Evolutionary conservation across 495 filamentous ascomycete species (phyloP).

Genomic region (Acidomyces sp.): DNA sequence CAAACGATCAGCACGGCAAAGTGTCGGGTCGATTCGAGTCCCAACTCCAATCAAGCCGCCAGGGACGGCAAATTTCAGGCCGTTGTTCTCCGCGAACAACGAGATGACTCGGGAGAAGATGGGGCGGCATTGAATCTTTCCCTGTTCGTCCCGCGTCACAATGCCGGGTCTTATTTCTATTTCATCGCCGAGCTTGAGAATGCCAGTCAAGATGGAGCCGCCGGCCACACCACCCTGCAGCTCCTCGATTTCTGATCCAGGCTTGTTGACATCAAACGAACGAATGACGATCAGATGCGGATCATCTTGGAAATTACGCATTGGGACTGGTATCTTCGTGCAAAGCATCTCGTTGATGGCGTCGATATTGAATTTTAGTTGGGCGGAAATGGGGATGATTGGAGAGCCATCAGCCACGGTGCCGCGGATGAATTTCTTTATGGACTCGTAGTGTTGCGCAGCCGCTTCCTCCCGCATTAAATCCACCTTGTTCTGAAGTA

Average conservation of each 20-base stretch:
- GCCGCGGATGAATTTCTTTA: slow-evolving; percentile 93
- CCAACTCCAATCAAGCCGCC: slow-evolving; percentile 93
- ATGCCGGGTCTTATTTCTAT: slow-evolving; percentile 97
- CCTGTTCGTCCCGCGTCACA: slow-evolving; percentile 83
- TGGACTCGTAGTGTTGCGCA: slow-evolving; percentile 83
- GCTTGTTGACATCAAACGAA: slow-evolving; percentile 99
- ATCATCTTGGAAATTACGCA: slow-evolving; percentile 74
- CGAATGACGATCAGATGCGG: slow-evolving; percentile 98
- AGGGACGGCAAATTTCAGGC: slow-evolving; percentile 92
- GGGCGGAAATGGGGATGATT: slow-evolving; percentile 94
- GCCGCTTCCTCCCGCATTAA: slow-evolving; percentile 90
- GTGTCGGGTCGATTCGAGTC: slow-evolving; percentile 89
- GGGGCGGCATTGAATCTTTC: slow-evolving; percentile 86
- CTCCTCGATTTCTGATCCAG: slow-evolving; percentile 97
- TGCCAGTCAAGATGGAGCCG: slow-evolving; percentile 89
- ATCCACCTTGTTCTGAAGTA: slow-evolving; percentile 98
- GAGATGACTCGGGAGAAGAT: slow-evolving; percentile 92
- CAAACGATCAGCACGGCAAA: slow-evolving; percentile 95
- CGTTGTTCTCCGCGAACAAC: slow-evolving; percentile 94
- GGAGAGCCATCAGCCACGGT: slow-evolving; percentile 92
- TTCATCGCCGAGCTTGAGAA: slow-evolving; percentile 90
- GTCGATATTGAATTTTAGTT: slow-evolving; percentile 99
- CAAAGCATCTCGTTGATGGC: slow-evolving; percentile 90
- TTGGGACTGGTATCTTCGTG: slow-evolving; percentile 79
- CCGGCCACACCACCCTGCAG: slow-evolving; percentile 97